Conservation (phyloP, 441 rosid species). For the Euphorbia neoarborescens region DNA sequence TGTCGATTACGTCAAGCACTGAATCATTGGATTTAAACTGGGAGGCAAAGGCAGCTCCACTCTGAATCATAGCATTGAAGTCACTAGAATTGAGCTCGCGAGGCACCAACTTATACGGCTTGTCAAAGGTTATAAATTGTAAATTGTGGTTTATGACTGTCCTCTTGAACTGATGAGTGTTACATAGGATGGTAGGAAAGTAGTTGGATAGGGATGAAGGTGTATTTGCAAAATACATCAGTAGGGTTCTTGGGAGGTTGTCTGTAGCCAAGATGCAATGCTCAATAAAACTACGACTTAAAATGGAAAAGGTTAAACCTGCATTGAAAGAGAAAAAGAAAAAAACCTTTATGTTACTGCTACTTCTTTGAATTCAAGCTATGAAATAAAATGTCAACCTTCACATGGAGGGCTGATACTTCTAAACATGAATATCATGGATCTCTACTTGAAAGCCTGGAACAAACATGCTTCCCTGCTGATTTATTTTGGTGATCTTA, state of each 20-base stretch:
- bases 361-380: constrained; percentile 3
- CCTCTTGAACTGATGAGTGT: constrained; percentile 49
- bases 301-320: constrained; percentile 69
- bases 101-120: constrained; percentile 31
- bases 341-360: constrained; percentile 16
- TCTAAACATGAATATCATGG: background rate
- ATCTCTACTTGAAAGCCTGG: background rate
- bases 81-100: constrained; percentile 44
- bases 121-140: constrained; percentile 41
- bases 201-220: constrained; percentile 64
- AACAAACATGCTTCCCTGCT: background rate
- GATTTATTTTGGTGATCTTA: too few species aligned
- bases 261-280: constrained; percentile 76
- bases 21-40: constrained; percentile 41
- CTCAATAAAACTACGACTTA: constrained; percentile 66
- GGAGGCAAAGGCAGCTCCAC: constrained; percentile 83
- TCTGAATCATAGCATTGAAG: constrained; percentile 49
- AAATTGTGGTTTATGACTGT: constrained; percentile 67
- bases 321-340: constrained; percentile 24
- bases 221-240: constrained; percentile 85
- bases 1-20: constrained; percentile 63
- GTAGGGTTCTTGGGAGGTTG: constrained; percentile 79
- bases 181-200: constrained; percentile 76
- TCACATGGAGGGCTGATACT: background rate
- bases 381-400: background rate